Percentiles rank a stretch among this genome's conserved stretches.
Conservation (phyloP, 164 flowering plant genomes). For the Kalanchoe fedtschenkoi region DNA sequence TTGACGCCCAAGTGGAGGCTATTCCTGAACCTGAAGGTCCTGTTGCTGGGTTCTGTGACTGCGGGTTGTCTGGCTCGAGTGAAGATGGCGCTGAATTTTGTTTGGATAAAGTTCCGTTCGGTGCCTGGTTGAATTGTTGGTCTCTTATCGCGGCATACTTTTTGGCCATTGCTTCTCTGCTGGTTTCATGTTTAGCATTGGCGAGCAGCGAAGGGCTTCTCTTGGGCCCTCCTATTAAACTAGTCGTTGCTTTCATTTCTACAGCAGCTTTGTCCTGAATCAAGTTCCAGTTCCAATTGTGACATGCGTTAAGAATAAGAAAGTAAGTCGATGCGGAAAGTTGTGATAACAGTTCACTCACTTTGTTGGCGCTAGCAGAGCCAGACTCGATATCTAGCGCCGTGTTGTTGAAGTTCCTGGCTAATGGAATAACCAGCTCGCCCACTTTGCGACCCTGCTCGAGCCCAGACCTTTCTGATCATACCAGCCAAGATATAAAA, state of each 20-base stretch:
- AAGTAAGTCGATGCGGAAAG: not conserved
- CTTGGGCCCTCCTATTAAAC: slow-evolving; percentile 1
- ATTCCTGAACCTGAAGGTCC: slow-evolving; percentile 42
- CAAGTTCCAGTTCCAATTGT: not conserved
- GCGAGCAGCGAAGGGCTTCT: slow-evolving; percentile 1
- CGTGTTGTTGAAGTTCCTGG: slow-evolving; percentile 11
- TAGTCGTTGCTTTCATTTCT: slow-evolving; percentile 6
- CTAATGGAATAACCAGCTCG: slow-evolving; percentile 9
- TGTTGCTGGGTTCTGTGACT: slow-evolving; percentile 16
- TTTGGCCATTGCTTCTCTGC: slow-evolving; percentile 3
- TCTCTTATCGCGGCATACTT: slow-evolving; percentile 7
- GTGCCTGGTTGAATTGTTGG: slow-evolving; percentile 13
- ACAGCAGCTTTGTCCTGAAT: not conserved
- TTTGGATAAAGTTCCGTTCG: slow-evolving; percentile 26
- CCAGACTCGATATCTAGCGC: slow-evolving; percentile 9
- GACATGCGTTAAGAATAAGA: not conserved
- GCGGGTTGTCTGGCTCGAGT: slow-evolving; percentile 32
- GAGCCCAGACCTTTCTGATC: slow-evolving; percentile 8
- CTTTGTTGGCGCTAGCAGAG: not conserved
- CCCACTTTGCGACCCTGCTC: slow-evolving; percentile 10
- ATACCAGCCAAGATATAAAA: not conserved
- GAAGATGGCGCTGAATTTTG: slow-evolving; percentile 53
- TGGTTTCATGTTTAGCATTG: not conserved
- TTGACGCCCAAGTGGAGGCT: slow-evolving; percentile 63
- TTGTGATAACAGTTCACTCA: not conserved